Conservation (phyloP, 2,329 filamentous ascomycete genomes). For the Cladosporium sp. region DNA sequence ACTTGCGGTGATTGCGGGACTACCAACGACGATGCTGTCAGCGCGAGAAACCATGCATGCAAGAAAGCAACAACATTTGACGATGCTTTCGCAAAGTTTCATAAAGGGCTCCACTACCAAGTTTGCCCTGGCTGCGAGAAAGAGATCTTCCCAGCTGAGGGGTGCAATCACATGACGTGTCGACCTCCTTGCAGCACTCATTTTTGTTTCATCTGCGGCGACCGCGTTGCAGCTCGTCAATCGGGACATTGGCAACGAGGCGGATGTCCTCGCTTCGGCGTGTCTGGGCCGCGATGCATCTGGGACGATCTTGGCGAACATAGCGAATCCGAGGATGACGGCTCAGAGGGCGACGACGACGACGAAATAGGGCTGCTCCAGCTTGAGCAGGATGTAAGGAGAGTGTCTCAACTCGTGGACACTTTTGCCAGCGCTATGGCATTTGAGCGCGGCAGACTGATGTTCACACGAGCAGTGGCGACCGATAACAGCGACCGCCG, state of each 20-base stretch:
- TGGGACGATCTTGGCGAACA: neutral
- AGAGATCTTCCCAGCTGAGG: conserved; percentile 15
- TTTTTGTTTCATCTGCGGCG: conserved; percentile 26
- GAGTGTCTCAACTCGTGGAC: neutral
- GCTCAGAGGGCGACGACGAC: neutral
- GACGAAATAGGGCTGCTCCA: neutral
- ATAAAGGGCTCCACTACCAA: conserved; percentile 21
- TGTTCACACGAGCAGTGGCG: neutral
- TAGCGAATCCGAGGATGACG: neutral
- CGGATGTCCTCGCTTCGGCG: conserved; percentile 21
- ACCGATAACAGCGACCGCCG: neutral
- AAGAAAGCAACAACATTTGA: neutral
- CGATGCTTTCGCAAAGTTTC: conserved; percentile 12
- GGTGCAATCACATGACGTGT: conserved; percentile 24
- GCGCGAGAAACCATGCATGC: neutral
- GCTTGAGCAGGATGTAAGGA: neutral
- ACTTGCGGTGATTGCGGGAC: neutral
- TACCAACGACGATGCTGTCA: neutral
- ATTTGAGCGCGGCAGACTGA: neutral
- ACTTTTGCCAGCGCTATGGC: neutral
- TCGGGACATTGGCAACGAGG: conserved; percentile 20
- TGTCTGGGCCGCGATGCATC: neutral
- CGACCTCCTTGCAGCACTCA: conserved; percentile 21
- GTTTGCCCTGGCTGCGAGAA: conserved; percentile 23
- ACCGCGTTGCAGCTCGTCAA: neutral